Base-by-base conservation (phyloP, 2,329 filamentous ascomycete genomes). In the Proliferodiscus dingleyae region DNA sequence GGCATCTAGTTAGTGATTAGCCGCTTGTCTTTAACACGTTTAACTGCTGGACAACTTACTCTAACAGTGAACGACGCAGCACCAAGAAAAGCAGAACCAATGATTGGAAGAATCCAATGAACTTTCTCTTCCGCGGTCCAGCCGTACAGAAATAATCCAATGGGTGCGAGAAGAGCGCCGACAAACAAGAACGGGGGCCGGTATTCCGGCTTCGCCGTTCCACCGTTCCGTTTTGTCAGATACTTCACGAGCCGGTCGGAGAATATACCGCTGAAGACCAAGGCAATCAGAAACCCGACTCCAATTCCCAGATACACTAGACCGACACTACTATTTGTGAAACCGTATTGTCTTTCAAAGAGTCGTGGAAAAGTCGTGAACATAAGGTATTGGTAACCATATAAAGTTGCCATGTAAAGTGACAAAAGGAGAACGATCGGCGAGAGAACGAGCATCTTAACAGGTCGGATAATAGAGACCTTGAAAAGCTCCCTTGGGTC, bases 81-180 rank as follows among this genome's bases (percentile, higher is more conserved):
- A 1, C 70, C 70, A 24, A 71, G 59, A 28, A 69, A 56, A 0
- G 60, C 52, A 0, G 66, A 71, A 1, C 63, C 68, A 13, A 71
- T 64, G 47, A 71, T 68, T 1, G 70, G 68, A 0, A 63, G 66
- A 19, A 72, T 68, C 69, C 69, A 73, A 21, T 48, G 42, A 8
- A 50, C 61, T 10, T 62, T 52, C 4, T 66, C 58, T 3, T 72
- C 55, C 0, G 66, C 64, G 0, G 66, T 64, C 70, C 70, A 73
- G n/a, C 69, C 71, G 46, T 71, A 72, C 15, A 70, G 64, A 53
- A 73, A 72, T 34, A 73, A 60, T 0, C 65, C 64, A 11, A 69
- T 55, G 0, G 71, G 71, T 1, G 34, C 70, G 36, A 6, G 63
- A 46, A 22, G 65, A 62, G 26, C 66, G 65, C 48, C 68, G 15